A percentile compares a stretch with the other conserved stretches of the same genome.
phyloP scores from a whole-genome alignment of 2,329 filamentous ascomycete genomes.

The Nothomitra cinnamomea region DNA sequence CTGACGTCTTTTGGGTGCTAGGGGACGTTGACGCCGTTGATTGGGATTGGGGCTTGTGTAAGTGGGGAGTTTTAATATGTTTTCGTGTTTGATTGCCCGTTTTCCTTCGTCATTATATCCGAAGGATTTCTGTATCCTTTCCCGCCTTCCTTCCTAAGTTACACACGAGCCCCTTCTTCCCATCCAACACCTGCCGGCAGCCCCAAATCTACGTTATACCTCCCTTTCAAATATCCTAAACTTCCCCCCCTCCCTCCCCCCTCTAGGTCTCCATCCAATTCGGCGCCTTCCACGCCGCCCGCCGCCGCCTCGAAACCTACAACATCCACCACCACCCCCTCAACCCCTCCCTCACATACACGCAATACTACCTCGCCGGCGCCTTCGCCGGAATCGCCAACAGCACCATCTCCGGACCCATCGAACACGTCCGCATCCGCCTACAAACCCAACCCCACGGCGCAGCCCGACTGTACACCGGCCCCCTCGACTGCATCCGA shows the following conservation, averaged over 20 bases:
- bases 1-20: background rate
- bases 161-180: background rate
- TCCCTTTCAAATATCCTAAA: no score
- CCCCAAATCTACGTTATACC: no score
- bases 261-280: slow-evolving; percentile 73
- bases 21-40: slow-evolving; percentile 80
- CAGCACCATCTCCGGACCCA: slow-evolving; percentile 71
- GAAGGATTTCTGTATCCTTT: no score
- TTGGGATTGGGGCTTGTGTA: slow-evolving; percentile 93
- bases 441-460: slow-evolving; percentile 94
- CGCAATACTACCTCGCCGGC: slow-evolving; percentile 77
- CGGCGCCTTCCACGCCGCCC: slow-evolving; percentile 85
- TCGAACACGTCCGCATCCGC: slow-evolving; percentile 92
- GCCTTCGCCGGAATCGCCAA: slow-evolving; percentile 90
- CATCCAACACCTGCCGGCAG: no score
- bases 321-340: slow-evolving; percentile 34
- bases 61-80: slow-evolving; percentile 13
- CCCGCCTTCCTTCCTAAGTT: no score
- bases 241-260: slow-evolving; percentile 7
- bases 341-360: slow-evolving; percentile 44
- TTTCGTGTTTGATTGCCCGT: slow-evolving; percentile 3
- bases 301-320: slow-evolving; percentile 63
- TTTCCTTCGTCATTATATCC: no score
- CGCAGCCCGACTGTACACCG: slow-evolving; percentile 56
- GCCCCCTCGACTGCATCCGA: slow-evolving; percentile 77